Percentiles rank a stretch among this genome's conserved stretches.
Evolutionary conservation across 2,329 filamentous ascomycete genomes (phyloP).

Genomic region (Fusarium nematophilum): DNA sequence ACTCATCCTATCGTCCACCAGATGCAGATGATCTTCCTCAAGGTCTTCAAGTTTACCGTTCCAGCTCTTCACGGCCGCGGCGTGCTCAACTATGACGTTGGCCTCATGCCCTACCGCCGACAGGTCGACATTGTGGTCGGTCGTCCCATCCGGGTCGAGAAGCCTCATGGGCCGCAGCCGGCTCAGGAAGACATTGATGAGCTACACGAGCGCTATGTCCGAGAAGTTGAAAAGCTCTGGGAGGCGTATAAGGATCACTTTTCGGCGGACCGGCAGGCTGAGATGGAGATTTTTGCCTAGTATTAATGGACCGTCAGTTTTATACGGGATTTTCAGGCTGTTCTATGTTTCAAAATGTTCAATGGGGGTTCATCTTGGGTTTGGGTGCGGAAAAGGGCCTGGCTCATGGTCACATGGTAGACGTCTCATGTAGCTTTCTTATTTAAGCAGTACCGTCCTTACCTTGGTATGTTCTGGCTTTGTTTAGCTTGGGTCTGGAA

Average conservation of each 20-base stretch:
- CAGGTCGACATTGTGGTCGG: conserved; percentile 93
- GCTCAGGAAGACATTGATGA: conserved; percentile 81
- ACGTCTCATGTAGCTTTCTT: too few species aligned
- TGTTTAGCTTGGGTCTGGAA: too few species aligned
- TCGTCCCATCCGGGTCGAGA: conserved; percentile 77
- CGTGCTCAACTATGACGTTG: conserved; percentile 98
- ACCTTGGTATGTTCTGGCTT: too few species aligned
- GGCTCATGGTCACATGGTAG: too few species aligned
- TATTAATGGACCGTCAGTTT: not conserved
- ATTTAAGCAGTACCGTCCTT: too few species aligned
- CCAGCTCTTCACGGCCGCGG: conserved; percentile 91
- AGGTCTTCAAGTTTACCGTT: conserved; percentile 89
- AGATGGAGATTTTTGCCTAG: conserved; percentile 74
- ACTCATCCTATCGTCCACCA: conserved; percentile 83
- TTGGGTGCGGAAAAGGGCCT: not conserved
- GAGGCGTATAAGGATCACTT: conserved; percentile 83
- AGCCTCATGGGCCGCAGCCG: conserved; percentile 67
- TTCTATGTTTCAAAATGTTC: not conserved
- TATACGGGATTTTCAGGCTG: not conserved
- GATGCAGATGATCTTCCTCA: conserved; percentile 86
- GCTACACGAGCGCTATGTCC: conserved; percentile 82
- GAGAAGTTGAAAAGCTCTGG: conserved; percentile 79
- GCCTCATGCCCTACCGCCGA: conserved; percentile 91
- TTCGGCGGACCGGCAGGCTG: conserved; percentile 69
- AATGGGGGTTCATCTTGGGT: not conserved